Base-by-base conservation (phyloP, 192 early-diverging fungal genomes). In the Coemansia sp. region DNA sequence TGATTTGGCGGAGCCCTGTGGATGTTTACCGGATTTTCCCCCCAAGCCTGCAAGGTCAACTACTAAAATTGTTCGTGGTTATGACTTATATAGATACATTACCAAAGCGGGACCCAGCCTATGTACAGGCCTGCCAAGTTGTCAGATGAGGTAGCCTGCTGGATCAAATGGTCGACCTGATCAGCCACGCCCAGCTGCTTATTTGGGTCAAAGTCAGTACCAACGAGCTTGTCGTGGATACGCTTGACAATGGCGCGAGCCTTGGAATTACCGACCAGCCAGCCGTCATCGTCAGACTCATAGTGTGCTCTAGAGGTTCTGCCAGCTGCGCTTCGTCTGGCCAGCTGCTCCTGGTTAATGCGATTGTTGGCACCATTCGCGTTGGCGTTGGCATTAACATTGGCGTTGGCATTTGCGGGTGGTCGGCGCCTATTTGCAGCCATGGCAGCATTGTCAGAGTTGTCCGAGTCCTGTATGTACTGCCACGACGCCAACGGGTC, bases 201-300 rank as follows among this genome's bases (percentile, higher is more conserved):
- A 55, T 93, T 88, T 1, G 90, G 88, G 54, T 94, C 92, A 73
- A 98, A 98, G 71, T 98, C 97, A 52, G 91, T 90, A 44, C 97
- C 97, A 9, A 93, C 94, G 60, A 98, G 86, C 84, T 98, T 98
- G 87, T 95, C 96, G 47, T 88, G 90, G 24, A 98, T 94, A 8
- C 97, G 89, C 57, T 90, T 92, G 38, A 98, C 93, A 71, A 97
- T 93, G 12, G 87, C 88, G 29, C 94, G 75, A 0, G 97, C 97
- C 44, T 91, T 81, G 13, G 92, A 82, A 70, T 97, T 97, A 15
- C 61, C 67, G 22, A 24, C 40, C 65, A 71, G 77, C 73, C 73
- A 74, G 9, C 62, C 70, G 43, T 68, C 65, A 22, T 76, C 68
- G 15, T 71, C 52, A 20, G 52, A 18, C 6, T 63, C 36, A 20